Percentiles rank a stretch among this genome's conserved stretches.
phyloP scores from a whole-genome alignment of 2,329 filamentous ascomycete species.

The Lachnellula occidentalis region DNA sequence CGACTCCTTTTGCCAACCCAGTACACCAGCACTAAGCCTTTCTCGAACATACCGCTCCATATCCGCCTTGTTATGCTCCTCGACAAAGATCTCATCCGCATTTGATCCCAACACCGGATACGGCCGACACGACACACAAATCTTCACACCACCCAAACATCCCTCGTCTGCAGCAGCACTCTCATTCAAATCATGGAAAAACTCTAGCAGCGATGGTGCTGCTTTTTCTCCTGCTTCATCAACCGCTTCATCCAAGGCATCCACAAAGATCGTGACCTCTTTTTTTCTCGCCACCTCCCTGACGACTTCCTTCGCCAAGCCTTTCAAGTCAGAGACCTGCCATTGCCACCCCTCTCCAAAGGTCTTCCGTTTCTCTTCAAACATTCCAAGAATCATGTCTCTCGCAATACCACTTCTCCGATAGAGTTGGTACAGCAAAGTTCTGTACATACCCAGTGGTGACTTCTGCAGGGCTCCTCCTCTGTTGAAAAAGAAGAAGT shows the following conservation, averaged over 20 bases:
- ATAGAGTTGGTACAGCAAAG: constrained; percentile 41
- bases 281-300: not conserved
- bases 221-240: not conserved
- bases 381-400: not conserved
- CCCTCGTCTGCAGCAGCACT: not conserved
- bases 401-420: constrained; percentile 20
- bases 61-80: constrained; percentile 18
- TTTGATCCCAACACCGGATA: constrained; percentile 9
- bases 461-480: constrained; percentile 38
- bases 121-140: constrained; percentile 18
- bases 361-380: not conserved
- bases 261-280: constrained; percentile 17
- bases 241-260: constrained; percentile 24
- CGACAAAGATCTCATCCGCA: constrained; percentile 14
- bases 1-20: not conserved
- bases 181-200: constrained; percentile 5
- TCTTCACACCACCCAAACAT: constrained; percentile 2
- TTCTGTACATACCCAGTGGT: constrained; percentile 43
- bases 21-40: not conserved
- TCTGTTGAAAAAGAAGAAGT: constrained; percentile 35
- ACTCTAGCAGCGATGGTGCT: constrained; percentile 2
- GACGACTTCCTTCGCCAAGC: constrained; percentile 3
- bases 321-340: constrained; percentile 4
- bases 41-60: constrained; percentile 10
- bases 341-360: constrained; percentile 6